Percentiles rank a stretch among this genome's conserved stretches.
phyloP scores from a whole-genome alignment of 257 asterid species.

The Ilex asprella region DNA sequence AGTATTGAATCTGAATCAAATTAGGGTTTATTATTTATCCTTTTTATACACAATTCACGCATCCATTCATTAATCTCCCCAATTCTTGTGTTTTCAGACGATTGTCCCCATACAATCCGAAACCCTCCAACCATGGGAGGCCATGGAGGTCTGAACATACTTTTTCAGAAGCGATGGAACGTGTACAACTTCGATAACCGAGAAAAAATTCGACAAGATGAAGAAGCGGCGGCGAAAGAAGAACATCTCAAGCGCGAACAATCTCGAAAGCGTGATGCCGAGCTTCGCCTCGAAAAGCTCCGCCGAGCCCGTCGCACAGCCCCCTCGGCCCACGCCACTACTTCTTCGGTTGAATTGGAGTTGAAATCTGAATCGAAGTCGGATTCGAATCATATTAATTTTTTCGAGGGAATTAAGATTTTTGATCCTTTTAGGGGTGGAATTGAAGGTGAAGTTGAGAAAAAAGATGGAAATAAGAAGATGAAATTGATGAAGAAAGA shows the following conservation, averaged over 20 bases:
- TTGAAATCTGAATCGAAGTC: conserved; percentile 15
- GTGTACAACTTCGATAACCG: conserved; percentile 92
- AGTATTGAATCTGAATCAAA: too few relatives aligned
- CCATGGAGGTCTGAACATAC: conserved; percentile 91
- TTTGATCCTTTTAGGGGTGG: conserved; percentile 47
- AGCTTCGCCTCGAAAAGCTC: conserved; percentile 68
- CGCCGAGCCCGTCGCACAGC: conserved; percentile 73
- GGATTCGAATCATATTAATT: conserved; percentile 66
- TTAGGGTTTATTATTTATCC: too few relatives aligned
- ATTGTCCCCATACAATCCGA: not conserved
- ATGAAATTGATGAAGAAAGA: conserved; percentile 63
- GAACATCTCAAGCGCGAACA: conserved; percentile 88
- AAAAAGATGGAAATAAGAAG: conserved; percentile 23
- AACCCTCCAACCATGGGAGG: conserved; percentile 59
- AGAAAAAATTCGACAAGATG: conserved; percentile 80
- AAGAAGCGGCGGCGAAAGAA: conserved; percentile 90
- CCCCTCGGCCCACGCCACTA: conserved; percentile 8
- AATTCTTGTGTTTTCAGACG: too few relatives aligned
- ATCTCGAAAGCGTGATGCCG: conserved; percentile 62
- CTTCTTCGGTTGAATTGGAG: conserved; percentile 10
- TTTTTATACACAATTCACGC: too few relatives aligned
- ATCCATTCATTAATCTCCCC: too few relatives aligned
- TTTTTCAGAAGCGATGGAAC: conserved; percentile 95
- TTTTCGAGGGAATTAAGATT: conserved; percentile 80
- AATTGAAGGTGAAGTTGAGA: conserved; percentile 17